phyloP scores from a whole-genome alignment of 2,329 filamentous ascomycete species.

The Colletotrichum godetiae region DNA sequence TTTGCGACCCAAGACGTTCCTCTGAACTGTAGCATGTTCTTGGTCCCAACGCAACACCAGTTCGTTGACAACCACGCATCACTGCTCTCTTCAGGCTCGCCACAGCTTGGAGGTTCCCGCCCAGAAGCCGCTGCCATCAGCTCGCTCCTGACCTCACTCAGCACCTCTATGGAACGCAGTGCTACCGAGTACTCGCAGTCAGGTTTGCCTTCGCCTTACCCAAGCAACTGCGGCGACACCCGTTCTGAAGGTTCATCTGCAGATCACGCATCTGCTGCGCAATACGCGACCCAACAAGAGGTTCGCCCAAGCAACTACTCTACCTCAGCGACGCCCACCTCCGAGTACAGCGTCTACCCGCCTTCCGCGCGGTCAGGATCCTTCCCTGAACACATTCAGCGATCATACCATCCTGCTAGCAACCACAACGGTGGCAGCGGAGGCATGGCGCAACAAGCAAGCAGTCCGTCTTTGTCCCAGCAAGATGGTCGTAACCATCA shows the following conservation, averaged over 20 bases:
- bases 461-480: constrained; percentile 95
- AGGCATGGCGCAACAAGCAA: constrained; percentile 96
- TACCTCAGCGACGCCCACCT: constrained; percentile 84
- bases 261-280: constrained; percentile 95
- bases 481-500: constrained; percentile 85
- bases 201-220: constrained; percentile 84
- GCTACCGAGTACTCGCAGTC: constrained; percentile 84
- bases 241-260: constrained; percentile 87
- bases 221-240: constrained; percentile 72
- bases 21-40: constrained; percentile 47
- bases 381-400: constrained; percentile 89
- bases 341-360: constrained; percentile 87
- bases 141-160: constrained; percentile 43
- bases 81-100: constrained; percentile 41
- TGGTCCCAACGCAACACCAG: constrained; percentile 46
- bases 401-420: constrained; percentile 83
- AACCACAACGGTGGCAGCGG: constrained; percentile 79
- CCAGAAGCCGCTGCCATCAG: constrained; percentile 43
- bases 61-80: constrained; percentile 46
- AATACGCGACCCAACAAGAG: constrained; percentile 87
- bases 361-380: constrained; percentile 81
- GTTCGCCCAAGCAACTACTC: constrained; percentile 78
- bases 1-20: constrained; percentile 33
- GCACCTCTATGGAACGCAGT: constrained; percentile 68
- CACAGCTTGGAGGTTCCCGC: constrained; percentile 41